Base-by-base conservation (phyloP, 257 asterid genomes). In the Anisodus tanguticus region DNA sequence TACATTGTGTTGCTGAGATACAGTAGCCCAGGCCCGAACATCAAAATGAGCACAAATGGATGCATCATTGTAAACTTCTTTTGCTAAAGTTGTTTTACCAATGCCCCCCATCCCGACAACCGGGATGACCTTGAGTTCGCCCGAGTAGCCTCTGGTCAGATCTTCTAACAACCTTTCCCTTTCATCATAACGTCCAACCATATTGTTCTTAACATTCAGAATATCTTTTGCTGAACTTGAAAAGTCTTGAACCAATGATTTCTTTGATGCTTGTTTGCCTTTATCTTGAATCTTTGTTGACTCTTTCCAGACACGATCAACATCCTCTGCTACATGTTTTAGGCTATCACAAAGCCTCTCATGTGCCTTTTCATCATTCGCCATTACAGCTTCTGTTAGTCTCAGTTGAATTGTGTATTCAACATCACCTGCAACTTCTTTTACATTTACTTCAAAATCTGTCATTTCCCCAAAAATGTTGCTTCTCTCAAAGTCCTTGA, bases 41-140 rank as follows among this genome's bases (percentile, higher is more conserved):
- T 85, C 81, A 51, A 80, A 85, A 41, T 80, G 53, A 41, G 4
- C 15, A 5, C 13, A 3, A 22, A 80, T 62, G 13, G 0, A 9
- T 26, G 43, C 55, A 68, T 59, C 19, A 8, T 70, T 39, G 13
- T 49, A 85, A 11, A 82, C 51, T 39, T 57, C 70, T 22, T 58
- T 67, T 1, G 84, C 87, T 9, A 85, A 41, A 6, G 84, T 80
- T 13, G 87, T 80, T 59, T 85, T 80, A 9, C 87, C 86, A 1
- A 84, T 43, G 12, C 86, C 85, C 1, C 82, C 69, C 87, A 81
- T 85, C 53, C 88, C 85, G 6, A 51, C 63, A n/a, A 85, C 72
- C 0, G 85, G 47, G 10, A 85, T 64, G 0, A 81, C 41, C 6
- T 74, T 43, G 17, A 6, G n/a, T 78, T 53, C 66, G 6, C 4